Evolutionary conservation across 441 rosid genomes (phyloP).

Genomic region (Brassica balearica): DNA sequence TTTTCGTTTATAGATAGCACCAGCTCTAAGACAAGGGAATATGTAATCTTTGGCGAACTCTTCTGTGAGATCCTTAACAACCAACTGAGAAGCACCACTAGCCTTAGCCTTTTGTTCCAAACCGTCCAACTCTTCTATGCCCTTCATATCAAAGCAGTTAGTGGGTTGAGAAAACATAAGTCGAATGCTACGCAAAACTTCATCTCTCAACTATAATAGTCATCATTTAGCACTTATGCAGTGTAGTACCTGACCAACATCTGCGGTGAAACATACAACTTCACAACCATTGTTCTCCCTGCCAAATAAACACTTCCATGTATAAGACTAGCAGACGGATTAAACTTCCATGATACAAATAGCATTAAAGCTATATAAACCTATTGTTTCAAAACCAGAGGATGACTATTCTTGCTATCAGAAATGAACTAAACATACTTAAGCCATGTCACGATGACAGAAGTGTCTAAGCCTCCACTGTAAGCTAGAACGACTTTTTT

Average conservation of each 20-base stretch:
- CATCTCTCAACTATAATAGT: constrained; percentile 4
- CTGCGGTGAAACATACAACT: constrained; percentile 98
- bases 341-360: neutral
- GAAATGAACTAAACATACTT: constrained; percentile 51
- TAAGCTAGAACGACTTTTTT: constrained; percentile 93
- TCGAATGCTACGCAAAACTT: neutral
- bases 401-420: neutral
- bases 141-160: constrained; percentile 53
- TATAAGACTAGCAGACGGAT: neutral
- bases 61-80: constrained; percentile 86
- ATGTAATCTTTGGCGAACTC: constrained; percentile 89
- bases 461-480: constrained; percentile 95
- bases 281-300: constrained; percentile 98
- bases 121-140: constrained; percentile 80
- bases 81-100: constrained; percentile 92
- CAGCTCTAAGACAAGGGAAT: constrained; percentile 92
- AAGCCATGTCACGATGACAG: constrained; percentile 95
- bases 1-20: constrained; percentile 89
- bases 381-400: neutral
- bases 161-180: constrained; percentile 13
- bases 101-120: constrained; percentile 92
- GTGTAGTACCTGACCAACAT: constrained; percentile 87
- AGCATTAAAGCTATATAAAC: neutral
- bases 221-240: neutral
- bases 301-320: constrained; percentile 23